These are phyloP conservation scores for Vaccinium corymbosum DNA, from an alignment of 148 eudicot genomes.

Conservation along the genomic window DNA sequence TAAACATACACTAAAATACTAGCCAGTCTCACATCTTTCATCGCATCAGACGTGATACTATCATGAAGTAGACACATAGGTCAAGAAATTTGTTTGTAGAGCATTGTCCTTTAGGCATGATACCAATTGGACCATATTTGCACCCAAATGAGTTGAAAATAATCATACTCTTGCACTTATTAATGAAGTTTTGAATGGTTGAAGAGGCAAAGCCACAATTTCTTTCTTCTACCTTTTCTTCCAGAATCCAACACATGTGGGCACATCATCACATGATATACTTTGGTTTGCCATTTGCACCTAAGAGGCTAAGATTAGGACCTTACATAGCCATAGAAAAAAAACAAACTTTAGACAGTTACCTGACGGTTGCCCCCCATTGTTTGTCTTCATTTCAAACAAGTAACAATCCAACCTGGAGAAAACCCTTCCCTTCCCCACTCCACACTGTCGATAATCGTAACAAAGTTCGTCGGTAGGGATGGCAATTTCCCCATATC, in stretches of 20 bases:
- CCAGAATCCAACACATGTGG: neutral
- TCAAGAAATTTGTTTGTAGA: neutral
- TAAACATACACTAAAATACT: neutral
- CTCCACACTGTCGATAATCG: neutral
- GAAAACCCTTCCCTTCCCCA: neutral
- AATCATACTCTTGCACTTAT: neutral
- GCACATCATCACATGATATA: slow-evolving; percentile 8
- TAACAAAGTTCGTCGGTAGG: too few relatives aligned
- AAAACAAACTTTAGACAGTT: neutral
- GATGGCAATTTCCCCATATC: too few relatives aligned
- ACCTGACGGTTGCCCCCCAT: neutral
- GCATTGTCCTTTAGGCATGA: neutral
- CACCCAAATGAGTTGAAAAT: neutral
- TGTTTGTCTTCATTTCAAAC: neutral
- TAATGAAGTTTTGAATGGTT: neutral
- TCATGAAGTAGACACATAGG: neutral
- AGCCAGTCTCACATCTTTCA: neutral
- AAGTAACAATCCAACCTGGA: neutral
- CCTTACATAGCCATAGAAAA: neutral
- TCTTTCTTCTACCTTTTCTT: neutral
- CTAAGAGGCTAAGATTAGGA: neutral
- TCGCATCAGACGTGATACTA: neutral
- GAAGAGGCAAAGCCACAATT: neutral
- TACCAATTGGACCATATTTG: neutral
- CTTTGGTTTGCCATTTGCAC: neutral